Percentiles rank a stretch among this genome's conserved stretches.
These are phyloP conservation scores for Nemania sp. DNA, from an alignment of 2,329 filamentous ascomycete genomes.

Conservation along the genomic window DNA sequence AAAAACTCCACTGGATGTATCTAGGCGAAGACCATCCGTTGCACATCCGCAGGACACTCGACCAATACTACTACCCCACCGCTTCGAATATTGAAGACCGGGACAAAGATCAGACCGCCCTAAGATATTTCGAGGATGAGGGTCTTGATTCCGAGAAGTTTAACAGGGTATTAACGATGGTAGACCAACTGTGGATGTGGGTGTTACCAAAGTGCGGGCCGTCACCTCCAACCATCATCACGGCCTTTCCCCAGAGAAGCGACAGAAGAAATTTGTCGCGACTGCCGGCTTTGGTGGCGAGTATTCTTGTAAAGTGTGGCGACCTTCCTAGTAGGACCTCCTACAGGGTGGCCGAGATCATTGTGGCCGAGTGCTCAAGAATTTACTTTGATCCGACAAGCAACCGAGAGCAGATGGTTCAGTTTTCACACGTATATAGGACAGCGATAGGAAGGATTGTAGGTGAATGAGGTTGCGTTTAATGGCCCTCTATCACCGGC, in stretches of 20 bases:
- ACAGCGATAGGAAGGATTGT: neutral
- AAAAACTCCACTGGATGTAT: neutral
- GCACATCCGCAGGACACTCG: conserved; percentile 5
- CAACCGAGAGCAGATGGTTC: neutral
- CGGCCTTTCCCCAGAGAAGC: conserved; percentile 4
- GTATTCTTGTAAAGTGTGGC: neutral
- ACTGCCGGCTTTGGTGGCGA: neutral
- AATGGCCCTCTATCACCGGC: neutral
- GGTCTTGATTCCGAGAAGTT: neutral
- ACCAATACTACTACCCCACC: neutral
- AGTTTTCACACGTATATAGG: neutral
- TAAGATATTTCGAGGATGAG: neutral
- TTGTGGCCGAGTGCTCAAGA: neutral
- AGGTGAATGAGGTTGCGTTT: neutral
- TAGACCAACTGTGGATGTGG: conserved; percentile 9
- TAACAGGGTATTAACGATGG: neutral
- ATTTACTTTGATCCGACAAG: neutral
- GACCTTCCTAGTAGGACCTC: neutral
- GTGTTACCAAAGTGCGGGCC: neutral
- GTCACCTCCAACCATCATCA: conserved; percentile 4
- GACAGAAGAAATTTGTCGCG: neutral
- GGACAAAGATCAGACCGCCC: neutral
- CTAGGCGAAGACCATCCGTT: neutral
- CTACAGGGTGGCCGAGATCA: neutral
- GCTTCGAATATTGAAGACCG: neutral